Percentiles rank a stretch among this genome's conserved stretches.
Conservation (phyloP, 2,329 filamentous ascomycete genomes). For the Aciculosporium take region DNA sequence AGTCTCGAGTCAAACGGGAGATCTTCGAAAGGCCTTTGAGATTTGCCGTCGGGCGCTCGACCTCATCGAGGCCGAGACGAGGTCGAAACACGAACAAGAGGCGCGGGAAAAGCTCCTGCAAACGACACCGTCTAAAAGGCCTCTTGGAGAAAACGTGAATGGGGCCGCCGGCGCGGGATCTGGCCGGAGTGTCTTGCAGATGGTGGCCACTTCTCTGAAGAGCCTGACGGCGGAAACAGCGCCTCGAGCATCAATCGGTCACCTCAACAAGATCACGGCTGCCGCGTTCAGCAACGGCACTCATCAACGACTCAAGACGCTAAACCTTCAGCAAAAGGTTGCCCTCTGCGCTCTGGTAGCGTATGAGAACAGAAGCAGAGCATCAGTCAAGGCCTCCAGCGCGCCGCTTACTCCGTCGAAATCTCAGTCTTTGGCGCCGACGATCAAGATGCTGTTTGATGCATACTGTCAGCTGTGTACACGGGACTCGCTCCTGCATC, state of each 20-base stretch:
- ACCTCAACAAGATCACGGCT: slow-evolving; percentile 83
- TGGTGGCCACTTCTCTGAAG: slow-evolving; percentile 40
- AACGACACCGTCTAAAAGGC: slow-evolving; percentile 57
- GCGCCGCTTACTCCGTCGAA: slow-evolving; percentile 45
- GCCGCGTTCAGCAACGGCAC: slow-evolving; percentile 84
- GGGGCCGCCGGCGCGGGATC: slow-evolving; percentile 24
- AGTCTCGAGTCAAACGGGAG: slow-evolving; percentile 84
- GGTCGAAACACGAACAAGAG: slow-evolving; percentile 54
- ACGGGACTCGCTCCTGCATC: slow-evolving; percentile 75
- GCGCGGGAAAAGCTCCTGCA: slow-evolving; percentile 41
- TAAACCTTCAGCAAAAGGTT: slow-evolving; percentile 95
- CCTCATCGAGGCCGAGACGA: slow-evolving; percentile 72
- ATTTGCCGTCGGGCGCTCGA: slow-evolving; percentile 84
- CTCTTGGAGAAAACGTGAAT: slow-evolving; percentile 71
- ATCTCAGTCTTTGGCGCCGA: slow-evolving; percentile 50
- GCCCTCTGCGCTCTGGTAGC: slow-evolving; percentile 79
- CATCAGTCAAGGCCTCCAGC: slow-evolving; percentile 27
- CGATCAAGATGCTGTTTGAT: slow-evolving; percentile 70
- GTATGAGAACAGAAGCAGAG: slow-evolving; percentile 61
- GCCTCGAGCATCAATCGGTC: slow-evolving; percentile 75
- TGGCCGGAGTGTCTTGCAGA: slow-evolving; percentile 30
- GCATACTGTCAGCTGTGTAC: slow-evolving; percentile 74
- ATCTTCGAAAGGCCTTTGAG: slow-evolving; percentile 89
- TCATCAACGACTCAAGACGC: slow-evolving; percentile 64
- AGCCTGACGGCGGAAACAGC: slow-evolving; percentile 61